These are phyloP conservation scores for Candida freyschussii DNA, from an alignment of 1,139 yeast genomes.

Conservation along the genomic window DNA sequence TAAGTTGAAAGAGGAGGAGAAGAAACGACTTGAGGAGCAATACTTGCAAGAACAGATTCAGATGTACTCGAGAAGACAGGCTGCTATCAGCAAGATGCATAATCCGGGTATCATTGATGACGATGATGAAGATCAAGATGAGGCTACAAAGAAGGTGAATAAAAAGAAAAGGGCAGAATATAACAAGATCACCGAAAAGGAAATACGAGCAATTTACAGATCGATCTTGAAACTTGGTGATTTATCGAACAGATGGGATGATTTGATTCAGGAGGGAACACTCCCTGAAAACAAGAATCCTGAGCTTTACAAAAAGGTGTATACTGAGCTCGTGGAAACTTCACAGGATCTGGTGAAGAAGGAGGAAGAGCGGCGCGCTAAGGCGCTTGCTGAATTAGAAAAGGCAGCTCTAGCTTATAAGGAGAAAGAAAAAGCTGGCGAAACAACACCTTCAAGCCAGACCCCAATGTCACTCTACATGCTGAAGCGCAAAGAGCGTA, in stretches of 20 bases:
- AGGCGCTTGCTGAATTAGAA: constrained; percentile 54
- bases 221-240: constrained; percentile 83
- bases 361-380: constrained; percentile 61
- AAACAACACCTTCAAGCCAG: constrained; percentile 31
- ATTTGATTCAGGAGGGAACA: constrained; percentile 84
- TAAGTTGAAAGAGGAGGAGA: constrained; percentile 87
- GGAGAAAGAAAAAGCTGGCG: constrained; percentile 37
- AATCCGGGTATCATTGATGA: constrained; percentile 35
- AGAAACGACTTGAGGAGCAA: constrained; percentile 77
- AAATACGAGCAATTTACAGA: constrained; percentile 80
- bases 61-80: constrained; percentile 76
- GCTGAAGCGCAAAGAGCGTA: constrained; percentile 67
- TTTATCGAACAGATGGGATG: constrained; percentile 76
- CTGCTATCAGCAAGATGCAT: constrained; percentile 58
- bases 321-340: constrained; percentile 59
- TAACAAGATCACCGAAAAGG: constrained; percentile 71
- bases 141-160: constrained; percentile 24
- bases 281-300: constrained; percentile 76
- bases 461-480: constrained; percentile 45
- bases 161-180: constrained; percentile 33
- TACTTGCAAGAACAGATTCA: constrained; percentile 87
- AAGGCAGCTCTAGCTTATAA: constrained; percentile 57
- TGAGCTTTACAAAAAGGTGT: constrained; percentile 72
- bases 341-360: constrained; percentile 60
- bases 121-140: constrained; percentile 38